Percentiles rank a stretch among this genome's conserved stretches.
Conservation (phyloP, 192 early-diverging fungal species). For the Backusella parvicylindrica region DNA sequence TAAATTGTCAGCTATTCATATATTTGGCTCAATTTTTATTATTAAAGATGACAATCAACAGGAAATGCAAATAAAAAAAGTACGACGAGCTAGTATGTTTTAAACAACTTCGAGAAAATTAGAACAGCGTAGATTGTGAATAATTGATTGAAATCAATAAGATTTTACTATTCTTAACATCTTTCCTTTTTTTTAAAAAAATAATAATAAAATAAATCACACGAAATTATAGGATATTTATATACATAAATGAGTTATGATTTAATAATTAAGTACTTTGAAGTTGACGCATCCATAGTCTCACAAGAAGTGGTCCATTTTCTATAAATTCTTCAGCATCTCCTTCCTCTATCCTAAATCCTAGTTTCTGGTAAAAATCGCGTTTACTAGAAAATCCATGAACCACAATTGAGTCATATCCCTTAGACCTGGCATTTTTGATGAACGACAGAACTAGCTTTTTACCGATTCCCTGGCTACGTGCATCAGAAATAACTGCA, state of each 20-base stretch:
- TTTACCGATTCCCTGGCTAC: slow-evolving; percentile 17
- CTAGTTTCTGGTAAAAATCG: slow-evolving; percentile 23
- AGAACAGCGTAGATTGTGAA: no score
- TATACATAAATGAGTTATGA: background rate
- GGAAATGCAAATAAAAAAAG: no score
- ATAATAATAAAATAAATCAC: background rate
- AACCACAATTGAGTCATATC: slow-evolving; percentile 11
- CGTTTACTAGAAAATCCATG: slow-evolving; percentile 21
- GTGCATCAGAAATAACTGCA: slow-evolving; percentile 19
- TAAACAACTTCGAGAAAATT: no score
- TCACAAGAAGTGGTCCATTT: slow-evolving; percentile 25
- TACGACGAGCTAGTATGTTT: no score
- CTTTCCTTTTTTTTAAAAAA: background rate
- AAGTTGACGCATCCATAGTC: slow-evolving; percentile 14
- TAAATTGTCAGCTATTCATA: no score
- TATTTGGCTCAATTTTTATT: no score
- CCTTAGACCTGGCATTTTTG: background rate
- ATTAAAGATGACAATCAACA: no score
- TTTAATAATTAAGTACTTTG: background rate
- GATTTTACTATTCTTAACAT: background rate
- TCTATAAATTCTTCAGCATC: slow-evolving; percentile 30
- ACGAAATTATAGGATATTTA: background rate
- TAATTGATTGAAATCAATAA: no score
- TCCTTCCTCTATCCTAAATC: slow-evolving; percentile 12
- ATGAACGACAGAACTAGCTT: slow-evolving; percentile 5